Conservation (phyloP, 805 yeast species). For the Maudiozyma turicensis region DNA sequence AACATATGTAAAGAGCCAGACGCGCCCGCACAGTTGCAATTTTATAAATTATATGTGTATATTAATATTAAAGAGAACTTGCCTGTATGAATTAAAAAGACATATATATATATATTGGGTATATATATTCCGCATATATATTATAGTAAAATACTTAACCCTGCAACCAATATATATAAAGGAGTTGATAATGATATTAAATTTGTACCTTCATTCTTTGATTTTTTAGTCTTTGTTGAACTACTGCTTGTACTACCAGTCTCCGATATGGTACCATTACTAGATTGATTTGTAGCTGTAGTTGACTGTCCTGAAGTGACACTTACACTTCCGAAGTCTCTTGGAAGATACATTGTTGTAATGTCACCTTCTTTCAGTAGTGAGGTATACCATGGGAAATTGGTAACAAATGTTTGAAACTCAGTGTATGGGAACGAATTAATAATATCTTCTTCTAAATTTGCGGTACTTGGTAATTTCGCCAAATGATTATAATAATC, state of each 20-base stretch:
- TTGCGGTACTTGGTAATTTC: slow-evolving; percentile 17
- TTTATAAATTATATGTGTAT: too few species aligned
- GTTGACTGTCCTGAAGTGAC: neutral
- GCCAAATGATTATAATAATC: slow-evolving; percentile 29
- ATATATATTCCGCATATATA: neutral
- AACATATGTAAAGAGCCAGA: too few species aligned
- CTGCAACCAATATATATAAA: neutral
- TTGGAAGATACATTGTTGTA: slow-evolving; percentile 21
- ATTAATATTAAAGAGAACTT: too few species aligned
- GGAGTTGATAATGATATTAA: neutral
- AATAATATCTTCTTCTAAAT: slow-evolving; percentile 21
- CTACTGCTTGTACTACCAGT: neutral
- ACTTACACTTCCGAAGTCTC: slow-evolving; percentile 12
- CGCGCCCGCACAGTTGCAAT: too few species aligned
- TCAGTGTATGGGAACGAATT: slow-evolving; percentile 30
- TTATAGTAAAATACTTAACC: neutral
- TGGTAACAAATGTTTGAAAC: slow-evolving; percentile 29
- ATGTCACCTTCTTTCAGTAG: slow-evolving; percentile 12
- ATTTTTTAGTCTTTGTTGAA: neutral
- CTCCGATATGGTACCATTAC: neutral
- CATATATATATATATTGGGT: too few species aligned
- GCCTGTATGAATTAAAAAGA: too few species aligned
- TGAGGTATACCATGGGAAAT: slow-evolving; percentile 26
- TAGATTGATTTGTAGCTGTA: neutral
- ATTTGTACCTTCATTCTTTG: neutral